Evolutionary conservation across 2,329 filamentous ascomycete species (phyloP).

Genomic region (Fusarium pseudoanthophilum): DNA sequence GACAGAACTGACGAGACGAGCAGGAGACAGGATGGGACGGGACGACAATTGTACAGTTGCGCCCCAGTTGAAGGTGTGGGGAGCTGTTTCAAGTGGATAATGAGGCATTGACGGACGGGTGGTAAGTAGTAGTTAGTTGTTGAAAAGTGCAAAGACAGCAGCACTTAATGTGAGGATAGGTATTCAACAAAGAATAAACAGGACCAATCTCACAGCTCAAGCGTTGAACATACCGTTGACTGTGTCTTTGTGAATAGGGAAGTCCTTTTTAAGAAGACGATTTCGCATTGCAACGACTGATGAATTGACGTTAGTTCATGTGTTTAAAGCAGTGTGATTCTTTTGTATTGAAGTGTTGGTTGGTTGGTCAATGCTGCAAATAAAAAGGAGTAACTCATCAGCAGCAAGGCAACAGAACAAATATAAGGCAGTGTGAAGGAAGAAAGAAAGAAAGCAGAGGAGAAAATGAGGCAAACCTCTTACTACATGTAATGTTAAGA

Average conservation of each 20-base stretch:
- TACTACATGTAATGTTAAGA: not conserved
- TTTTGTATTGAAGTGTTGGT: not conserved
- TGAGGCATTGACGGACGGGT: slow-evolving; percentile 8
- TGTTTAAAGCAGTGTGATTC: not conserved
- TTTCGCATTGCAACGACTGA: slow-evolving; percentile 46
- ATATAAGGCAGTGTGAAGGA: not conserved
- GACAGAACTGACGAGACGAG: slow-evolving; percentile 7
- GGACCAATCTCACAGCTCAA: not conserved
- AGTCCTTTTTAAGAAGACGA: slow-evolving; percentile 49
- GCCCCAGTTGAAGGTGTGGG: slow-evolving; percentile 38
- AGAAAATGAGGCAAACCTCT: slow-evolving; percentile 7
- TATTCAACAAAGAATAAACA: not conserved
- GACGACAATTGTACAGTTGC: slow-evolving; percentile 29
- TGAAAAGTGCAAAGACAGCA: slow-evolving; percentile 20
- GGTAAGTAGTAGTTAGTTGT: not conserved
- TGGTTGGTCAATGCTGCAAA: slow-evolving; percentile 25
- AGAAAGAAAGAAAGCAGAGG: not conserved
- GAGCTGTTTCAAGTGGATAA: slow-evolving; percentile 40
- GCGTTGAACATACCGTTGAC: slow-evolving; percentile 37
- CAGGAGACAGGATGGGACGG: slow-evolving; percentile 16
- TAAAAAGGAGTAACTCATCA: not conserved
- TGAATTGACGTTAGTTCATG: not conserved
- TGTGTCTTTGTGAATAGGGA: slow-evolving; percentile 50
- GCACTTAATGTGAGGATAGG: not conserved
- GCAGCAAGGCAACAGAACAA: not conserved